Evolutionary conservation across 257 asterid genomes (phyloP), one percentile per base, ranked within the genome.

Genomic region (Jaltomata sinuosa): DNA sequence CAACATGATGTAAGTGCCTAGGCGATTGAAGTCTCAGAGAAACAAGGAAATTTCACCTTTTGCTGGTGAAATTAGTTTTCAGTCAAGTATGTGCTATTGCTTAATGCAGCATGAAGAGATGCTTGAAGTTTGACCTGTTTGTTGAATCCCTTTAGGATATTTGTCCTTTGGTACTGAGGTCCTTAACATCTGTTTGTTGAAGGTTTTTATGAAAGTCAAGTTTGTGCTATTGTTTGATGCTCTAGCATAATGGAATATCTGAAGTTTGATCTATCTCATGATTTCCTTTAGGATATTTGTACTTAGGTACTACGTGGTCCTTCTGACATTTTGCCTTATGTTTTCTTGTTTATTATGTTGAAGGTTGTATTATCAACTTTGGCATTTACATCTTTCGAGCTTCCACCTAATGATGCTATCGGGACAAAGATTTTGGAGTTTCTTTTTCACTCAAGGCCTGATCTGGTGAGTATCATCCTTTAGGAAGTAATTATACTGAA

Each of bases 351-450:
- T 74, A 65, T 83, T 90, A 65, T 77, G 52, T 84, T 93, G 85
- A 89, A 97, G 99, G 99, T 97, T 90, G 83, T 97, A 83, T 83
- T 97, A 83, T 94, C 93, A 80, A 97, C 99, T 76, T 94, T 97
- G 50, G 99, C 99, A 85, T 97, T 97, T 91, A 89, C 98, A 54
- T 97, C 98, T 54, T 97, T 97, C 89, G 99, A 97, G 92, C 97
- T 97, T 87, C 99, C 99, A 79, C 97, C 99, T 62, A 97, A 97
- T 89, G 93, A 87, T 82, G 98, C 98, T 57, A 84, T 97, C 36
- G 99, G 99, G 80, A 97, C 99, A 78, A 91, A 88, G 92, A 90
- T 95, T 88, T 87, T 97, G 93, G 87, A 90, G 93, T 97, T 95
- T 68, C 94, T 97, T 80, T 97, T 97, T 90, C 97, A 94, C 92